A percentile compares a stretch with the other conserved stretches of the same genome.
Evolutionary conservation across 257 asterid species (phyloP).

Genomic region (Solanum verrucosum): DNA sequence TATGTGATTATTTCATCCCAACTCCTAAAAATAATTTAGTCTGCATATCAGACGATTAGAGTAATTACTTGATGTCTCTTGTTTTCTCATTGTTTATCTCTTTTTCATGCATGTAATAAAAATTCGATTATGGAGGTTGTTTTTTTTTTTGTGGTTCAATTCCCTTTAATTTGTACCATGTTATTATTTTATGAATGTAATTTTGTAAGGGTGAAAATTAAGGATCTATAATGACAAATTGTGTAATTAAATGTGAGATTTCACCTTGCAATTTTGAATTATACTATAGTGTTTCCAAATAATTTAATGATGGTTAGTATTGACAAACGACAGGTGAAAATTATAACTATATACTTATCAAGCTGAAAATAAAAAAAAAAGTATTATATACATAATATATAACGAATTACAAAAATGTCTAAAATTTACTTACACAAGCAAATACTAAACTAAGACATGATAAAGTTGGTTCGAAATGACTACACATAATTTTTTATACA

Average conservation of each 20-base stretch:
- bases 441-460: neutral
- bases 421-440: neutral
- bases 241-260: neutral
- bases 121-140: neutral
- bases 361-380: neutral
- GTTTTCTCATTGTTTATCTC: neutral
- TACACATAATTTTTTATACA: no score
- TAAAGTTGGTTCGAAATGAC: no score
- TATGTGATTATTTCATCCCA: neutral
- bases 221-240: neutral
- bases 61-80: neutral
- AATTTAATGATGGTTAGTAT: neutral
- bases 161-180: neutral
- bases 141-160: neutral
- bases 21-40: neutral
- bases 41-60: neutral
- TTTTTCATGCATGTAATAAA: neutral
- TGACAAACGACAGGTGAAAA: neutral
- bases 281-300: neutral
- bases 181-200: neutral
- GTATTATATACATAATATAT: no score
- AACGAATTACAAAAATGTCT: no score
- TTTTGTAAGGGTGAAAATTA: neutral
- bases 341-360: neutral
- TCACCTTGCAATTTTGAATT: neutral